Conservation (phyloP, 768 basidiomycete genomes). For the Leccinum imitatum region DNA sequence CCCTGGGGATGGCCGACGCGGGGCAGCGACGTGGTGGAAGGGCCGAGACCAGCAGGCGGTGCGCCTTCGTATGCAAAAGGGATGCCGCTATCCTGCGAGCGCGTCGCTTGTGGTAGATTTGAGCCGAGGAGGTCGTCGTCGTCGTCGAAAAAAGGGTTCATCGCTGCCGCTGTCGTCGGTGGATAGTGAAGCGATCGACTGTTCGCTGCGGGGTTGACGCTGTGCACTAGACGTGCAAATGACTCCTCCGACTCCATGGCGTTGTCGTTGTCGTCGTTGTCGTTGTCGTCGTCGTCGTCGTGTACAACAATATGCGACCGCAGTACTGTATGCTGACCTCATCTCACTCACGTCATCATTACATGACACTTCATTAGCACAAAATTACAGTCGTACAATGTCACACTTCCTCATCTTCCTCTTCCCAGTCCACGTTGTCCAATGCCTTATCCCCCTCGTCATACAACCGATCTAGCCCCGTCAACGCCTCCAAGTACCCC, state of each 20-base stretch:
- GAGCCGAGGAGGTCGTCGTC: slow-evolving; percentile 53
- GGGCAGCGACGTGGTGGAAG: slow-evolving; percentile 45
- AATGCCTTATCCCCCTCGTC: slow-evolving; percentile 70
- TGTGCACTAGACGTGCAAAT: slow-evolving; percentile 28
- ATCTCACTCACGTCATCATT: background rate
- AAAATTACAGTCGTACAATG: background rate
- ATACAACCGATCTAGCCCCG: slow-evolving; percentile 77
- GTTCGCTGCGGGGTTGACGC: slow-evolving; percentile 27
- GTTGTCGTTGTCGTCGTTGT: slow-evolving; percentile 9
- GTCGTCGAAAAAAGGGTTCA: slow-evolving; percentile 86
- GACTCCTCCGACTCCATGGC: slow-evolving; percentile 30
- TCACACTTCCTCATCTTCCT: slow-evolving; percentile 38
- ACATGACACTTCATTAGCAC: too few relatives aligned
- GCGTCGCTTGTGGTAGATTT: slow-evolving; percentile 32
- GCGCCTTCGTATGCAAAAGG: slow-evolving; percentile 60
- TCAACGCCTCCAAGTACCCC: slow-evolving; percentile 70
- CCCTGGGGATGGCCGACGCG: slow-evolving; percentile 52
- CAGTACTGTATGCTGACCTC: slow-evolving; percentile 11
- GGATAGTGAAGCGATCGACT: slow-evolving; percentile 46
- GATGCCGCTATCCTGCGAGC: slow-evolving; percentile 48
- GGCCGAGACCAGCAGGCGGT: slow-evolving; percentile 56
- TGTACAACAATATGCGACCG: background rate
- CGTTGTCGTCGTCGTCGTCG: slow-evolving; percentile 12
- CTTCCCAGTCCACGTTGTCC: slow-evolving; percentile 77
- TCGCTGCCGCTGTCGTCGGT: slow-evolving; percentile 36